Base-by-base conservation (phyloP, 108 stramenopile species). In the Schizochytrium sp. region DNA sequence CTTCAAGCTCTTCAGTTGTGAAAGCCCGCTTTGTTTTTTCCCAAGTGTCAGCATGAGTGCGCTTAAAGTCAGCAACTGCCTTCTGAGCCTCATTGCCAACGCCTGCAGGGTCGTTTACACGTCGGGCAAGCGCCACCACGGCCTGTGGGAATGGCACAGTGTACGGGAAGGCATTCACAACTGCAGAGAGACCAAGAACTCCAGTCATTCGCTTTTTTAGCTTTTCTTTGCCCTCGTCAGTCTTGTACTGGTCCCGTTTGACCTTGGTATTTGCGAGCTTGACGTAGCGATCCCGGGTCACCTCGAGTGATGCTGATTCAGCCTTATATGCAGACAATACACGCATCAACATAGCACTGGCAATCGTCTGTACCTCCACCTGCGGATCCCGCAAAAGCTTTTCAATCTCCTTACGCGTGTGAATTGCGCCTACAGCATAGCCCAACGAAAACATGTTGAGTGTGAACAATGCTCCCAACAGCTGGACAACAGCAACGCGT, bases 201-300 rank as follows among this genome's bases (percentile, higher is more conserved):
- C 76, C 76, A 5, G 76, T 83, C 76, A 83, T 83, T 47, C 76
- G 76, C 3, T 83, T 83, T 53, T 83, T 83, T 5, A 83, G 76
- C 76, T 55, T 49, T 28, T 83, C 76, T 17, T 40, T 17, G 13
- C 76, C 76, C 53, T 83, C 76, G 47, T 83, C 76, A n/a, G 76
- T 83, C 76, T 83, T 83, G 50, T 49, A 49, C 76, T 83, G 50
- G 76, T 55, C 76, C n/a, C 53, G 47, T 53, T 83, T 83, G 0
- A 83, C 53, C 53, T 83, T 83, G 50, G 76, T 83, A 10, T 55
- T 83, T 46, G 76, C 76, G 0, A 55, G 47, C 47, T 83, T 83
- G 50, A 83, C 38, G 53, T 83, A 83, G 47, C 76, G 76, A 53
- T 83, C 76, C 28, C 53, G 47, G 50, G 76, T 83, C 50, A 83